phyloP scores from a whole-genome alignment of 2,329 filamentous ascomycete genomes.

The Penicillium thymicola region DNA sequence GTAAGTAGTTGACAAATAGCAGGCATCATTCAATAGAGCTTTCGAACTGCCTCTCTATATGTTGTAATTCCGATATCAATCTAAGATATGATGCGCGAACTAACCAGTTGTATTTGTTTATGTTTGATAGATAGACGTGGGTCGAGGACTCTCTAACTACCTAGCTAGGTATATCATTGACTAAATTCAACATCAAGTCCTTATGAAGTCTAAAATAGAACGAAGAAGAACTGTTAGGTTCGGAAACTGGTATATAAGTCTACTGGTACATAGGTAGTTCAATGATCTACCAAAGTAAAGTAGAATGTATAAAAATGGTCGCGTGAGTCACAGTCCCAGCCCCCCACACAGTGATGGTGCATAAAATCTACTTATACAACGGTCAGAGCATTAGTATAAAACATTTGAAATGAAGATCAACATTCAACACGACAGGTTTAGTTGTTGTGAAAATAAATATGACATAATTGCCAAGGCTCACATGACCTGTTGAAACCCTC shows the following conservation, averaged over 20 bases:
- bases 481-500: conserved; percentile 12
- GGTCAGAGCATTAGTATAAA: not conserved
- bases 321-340: too few species aligned
- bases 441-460: too few species aligned
- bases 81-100: not conserved
- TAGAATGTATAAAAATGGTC: too few species aligned
- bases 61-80: not conserved
- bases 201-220: not conserved
- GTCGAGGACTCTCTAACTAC: not conserved
- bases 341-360: too few species aligned
- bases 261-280: not conserved
- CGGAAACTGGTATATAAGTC: too few species aligned
- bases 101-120: not conserved
- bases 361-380: not conserved
- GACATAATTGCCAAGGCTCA: conserved; percentile 10
- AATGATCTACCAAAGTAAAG: not conserved
- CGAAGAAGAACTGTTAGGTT: not conserved
- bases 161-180: too few species aligned
- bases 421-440: not conserved
- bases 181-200: not conserved
- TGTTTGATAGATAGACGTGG: not conserved
- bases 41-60: too few species aligned
- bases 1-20: not conserved
- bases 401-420: not conserved
- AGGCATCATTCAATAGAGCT: not conserved